Conservation (phyloP, 2,329 filamentous ascomycete species). For the Lasiodiplodia hormozganensis region DNA sequence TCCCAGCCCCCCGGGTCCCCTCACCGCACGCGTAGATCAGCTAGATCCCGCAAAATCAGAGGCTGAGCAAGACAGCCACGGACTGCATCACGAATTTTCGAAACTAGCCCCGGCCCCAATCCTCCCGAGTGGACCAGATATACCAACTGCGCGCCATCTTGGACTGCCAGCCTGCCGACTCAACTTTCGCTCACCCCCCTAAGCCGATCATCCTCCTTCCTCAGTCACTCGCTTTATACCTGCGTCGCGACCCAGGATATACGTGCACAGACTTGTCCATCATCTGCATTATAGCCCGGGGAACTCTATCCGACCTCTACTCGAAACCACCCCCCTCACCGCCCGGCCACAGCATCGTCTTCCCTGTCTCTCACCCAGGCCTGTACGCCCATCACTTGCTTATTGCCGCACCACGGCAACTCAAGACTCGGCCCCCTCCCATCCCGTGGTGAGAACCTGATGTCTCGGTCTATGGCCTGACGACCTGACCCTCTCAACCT, state of each 20-base stretch:
- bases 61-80: constrained; percentile 27
- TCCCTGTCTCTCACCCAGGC: constrained; percentile 7
- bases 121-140: constrained; percentile 22
- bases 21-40: constrained; percentile 10
- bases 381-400: constrained; percentile 20
- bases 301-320: constrained; percentile 25
- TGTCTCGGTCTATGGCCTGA: constrained; percentile 24
- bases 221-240: constrained; percentile 21
- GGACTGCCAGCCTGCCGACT: background rate
- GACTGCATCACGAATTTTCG: constrained; percentile 29
- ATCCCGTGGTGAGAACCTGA: constrained; percentile 14
- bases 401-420: constrained; percentile 18
- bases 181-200: background rate
- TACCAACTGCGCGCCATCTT: constrained; percentile 1
- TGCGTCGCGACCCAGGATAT: constrained; percentile 2
- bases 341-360: constrained; percentile 18
- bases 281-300: constrained; percentile 14
- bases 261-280: constrained; percentile 17
- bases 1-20: constrained; percentile 17
- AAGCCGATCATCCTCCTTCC: constrained; percentile 1
- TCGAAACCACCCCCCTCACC: constrained; percentile 29
- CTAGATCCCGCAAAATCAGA: constrained; percentile 25
- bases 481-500: constrained; percentile 6
- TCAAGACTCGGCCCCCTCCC: constrained; percentile 14
- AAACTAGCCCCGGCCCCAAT: constrained; percentile 24